phyloP scores from a whole-genome alignment of 805 yeast genomes.

The Cyberlindnera mississippiensis region DNA sequence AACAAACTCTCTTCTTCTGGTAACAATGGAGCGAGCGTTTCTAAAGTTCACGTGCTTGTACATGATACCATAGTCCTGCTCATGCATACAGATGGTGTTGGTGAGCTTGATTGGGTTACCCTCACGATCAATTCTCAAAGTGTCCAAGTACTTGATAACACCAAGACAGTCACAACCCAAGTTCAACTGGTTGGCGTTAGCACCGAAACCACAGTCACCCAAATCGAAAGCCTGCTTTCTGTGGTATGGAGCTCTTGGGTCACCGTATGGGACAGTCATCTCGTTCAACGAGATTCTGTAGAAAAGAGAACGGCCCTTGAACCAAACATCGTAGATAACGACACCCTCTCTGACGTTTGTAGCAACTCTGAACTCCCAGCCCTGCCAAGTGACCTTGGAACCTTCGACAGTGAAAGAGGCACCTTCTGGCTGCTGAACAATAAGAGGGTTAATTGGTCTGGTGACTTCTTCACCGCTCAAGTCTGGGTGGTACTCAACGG shows the following conservation, averaged over 20 bases:
- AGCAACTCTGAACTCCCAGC: slow-evolving; percentile 74
- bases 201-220: slow-evolving; percentile 84
- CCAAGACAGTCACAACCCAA: slow-evolving; percentile 85
- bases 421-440: slow-evolving; percentile 75
- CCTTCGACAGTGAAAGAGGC: slow-evolving; percentile 62
- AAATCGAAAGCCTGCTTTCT: slow-evolving; percentile 85
- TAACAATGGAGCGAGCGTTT: slow-evolving; percentile 61
- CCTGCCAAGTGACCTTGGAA: slow-evolving; percentile 70
- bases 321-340: slow-evolving; percentile 65
- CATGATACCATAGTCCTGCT: slow-evolving; percentile 71
- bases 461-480: slow-evolving; percentile 46
- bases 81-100: slow-evolving; percentile 76
- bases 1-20: slow-evolving; percentile 72
- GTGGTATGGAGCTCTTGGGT: slow-evolving; percentile 78
- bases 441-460: slow-evolving; percentile 66
- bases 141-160: slow-evolving; percentile 69
- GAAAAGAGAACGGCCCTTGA: slow-evolving; percentile 72
- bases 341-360: slow-evolving; percentile 76
- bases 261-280: slow-evolving; percentile 88
- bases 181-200: slow-evolving; percentile 59
- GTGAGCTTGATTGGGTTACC: slow-evolving; percentile 64
- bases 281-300: slow-evolving; percentile 73
- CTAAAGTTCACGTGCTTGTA: slow-evolving; percentile 81
- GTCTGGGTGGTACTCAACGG: slow-evolving; percentile 73
- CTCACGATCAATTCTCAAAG: slow-evolving; percentile 47